Evolutionary conservation across 345 rosid genomes (phyloP).

Genomic region (Hibiscus trionum): DNA sequence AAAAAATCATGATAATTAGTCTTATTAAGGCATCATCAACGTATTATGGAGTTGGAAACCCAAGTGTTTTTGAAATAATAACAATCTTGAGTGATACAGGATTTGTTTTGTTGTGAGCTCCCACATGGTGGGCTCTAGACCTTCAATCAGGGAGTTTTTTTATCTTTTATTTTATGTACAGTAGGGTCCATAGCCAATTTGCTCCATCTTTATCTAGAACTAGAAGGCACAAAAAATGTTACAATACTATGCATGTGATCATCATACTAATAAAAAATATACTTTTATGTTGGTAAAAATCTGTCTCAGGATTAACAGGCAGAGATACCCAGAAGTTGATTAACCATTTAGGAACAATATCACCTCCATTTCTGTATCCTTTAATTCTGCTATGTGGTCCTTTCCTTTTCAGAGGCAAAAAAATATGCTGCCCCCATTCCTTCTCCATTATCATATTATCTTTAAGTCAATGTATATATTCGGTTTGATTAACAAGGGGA

Average conservation of each 20-base stretch:
- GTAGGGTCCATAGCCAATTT: neutral
- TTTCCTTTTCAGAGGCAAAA: too few relatives aligned
- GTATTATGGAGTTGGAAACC: neutral
- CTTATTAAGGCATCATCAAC: neutral
- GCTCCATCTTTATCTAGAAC: neutral
- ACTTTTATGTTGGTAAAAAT: too few relatives aligned
- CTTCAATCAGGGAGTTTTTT: neutral
- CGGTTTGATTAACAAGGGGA: neutral
- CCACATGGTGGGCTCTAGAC: conserved; percentile 9
- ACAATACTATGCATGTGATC: neutral
- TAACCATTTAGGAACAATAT: neutral
- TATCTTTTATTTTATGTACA: neutral
- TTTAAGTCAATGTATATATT: neutral
- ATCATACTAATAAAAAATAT: too few relatives aligned
- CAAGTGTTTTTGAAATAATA: too few relatives aligned
- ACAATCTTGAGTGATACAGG: neutral
- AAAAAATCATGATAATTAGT: neutral
- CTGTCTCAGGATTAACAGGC: neutral
- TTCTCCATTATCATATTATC: neutral
- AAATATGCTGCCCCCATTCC: neutral
- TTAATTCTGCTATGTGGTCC: neutral
- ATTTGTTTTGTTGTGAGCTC: neutral
- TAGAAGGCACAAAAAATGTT: neutral
- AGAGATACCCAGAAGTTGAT: neutral
- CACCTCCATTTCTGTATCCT: neutral